A percentile compares a stretch with the other conserved stretches of the same genome.
Conservation (phyloP, 139 green algal genomes). For the Pleodorina starrii region DNA sequence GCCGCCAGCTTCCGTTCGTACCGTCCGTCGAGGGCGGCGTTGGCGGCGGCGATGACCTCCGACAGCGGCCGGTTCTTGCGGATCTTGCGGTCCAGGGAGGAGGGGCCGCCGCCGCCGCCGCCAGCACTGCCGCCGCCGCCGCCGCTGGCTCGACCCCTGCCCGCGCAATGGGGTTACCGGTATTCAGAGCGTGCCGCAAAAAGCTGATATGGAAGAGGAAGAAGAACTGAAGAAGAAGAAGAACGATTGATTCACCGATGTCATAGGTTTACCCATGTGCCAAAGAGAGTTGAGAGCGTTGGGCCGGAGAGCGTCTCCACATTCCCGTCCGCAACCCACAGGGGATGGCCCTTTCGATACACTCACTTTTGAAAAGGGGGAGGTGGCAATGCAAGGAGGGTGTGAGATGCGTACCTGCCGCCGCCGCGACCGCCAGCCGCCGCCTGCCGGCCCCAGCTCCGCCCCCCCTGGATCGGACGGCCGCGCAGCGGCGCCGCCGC, state of each 20-base stretch:
- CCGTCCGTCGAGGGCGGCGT: constrained; percentile 44
- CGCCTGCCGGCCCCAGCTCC: neutral
- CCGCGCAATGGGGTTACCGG: too few species aligned
- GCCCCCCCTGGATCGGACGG: neutral
- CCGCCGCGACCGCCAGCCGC: neutral
- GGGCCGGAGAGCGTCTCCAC: too few species aligned
- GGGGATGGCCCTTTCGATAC: too few species aligned
- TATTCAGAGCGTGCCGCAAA: too few species aligned
- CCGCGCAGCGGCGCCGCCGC: neutral
- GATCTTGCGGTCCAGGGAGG: constrained; percentile 16
- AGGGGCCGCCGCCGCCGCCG: neutral
- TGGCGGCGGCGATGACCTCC: constrained; percentile 62
- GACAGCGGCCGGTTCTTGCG: constrained; percentile 38
- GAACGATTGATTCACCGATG: too few species aligned
- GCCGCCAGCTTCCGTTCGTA: constrained; percentile 34
- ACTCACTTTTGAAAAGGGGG: too few species aligned
- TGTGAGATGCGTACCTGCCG: neutral
- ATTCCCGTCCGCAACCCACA: too few species aligned
- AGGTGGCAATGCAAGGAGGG: too few species aligned
- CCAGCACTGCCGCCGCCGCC: neutral
- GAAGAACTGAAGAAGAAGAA: too few species aligned
- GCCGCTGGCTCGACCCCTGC: neutral
- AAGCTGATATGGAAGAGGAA: too few species aligned
- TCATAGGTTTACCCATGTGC: too few species aligned
- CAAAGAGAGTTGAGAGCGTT: too few species aligned